These are phyloP conservation scores for Trypanosoma melophagium DNA, from an alignment of 208 protist genomes.

Conservation along the genomic window DNA sequence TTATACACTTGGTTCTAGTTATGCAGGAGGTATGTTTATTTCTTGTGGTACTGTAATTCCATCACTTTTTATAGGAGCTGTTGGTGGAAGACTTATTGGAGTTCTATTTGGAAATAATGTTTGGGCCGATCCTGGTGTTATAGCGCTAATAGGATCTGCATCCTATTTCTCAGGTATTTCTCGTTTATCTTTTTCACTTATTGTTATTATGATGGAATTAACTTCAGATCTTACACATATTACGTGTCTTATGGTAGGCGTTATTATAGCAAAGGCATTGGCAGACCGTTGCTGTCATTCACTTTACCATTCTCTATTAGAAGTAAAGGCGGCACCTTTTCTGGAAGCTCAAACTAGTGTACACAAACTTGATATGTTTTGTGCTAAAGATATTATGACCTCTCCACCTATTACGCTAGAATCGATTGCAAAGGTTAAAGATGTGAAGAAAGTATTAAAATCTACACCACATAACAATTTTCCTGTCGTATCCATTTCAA, in stretches of 20 bases:
- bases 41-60: slow-evolving; percentile 74
- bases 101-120: slow-evolving; percentile 38
- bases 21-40: slow-evolving; percentile 71
- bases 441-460: slow-evolving; percentile 50
- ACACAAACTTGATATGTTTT: slow-evolving; percentile 55
- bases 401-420: slow-evolving; percentile 48
- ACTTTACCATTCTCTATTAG: slow-evolving; percentile 76
- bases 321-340: slow-evolving; percentile 78
- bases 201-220: slow-evolving; percentile 89
- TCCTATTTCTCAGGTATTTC: slow-evolving; percentile 83
- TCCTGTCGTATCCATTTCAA: slow-evolving; percentile 59
- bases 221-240: slow-evolving; percentile 84
- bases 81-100: slow-evolving; percentile 48
- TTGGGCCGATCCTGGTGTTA: slow-evolving; percentile 75
- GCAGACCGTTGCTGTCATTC: slow-evolving; percentile 75
- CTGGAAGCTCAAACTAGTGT: slow-evolving; percentile 54
- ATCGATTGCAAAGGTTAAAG: slow-evolving; percentile 49
- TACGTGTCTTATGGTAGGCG: slow-evolving; percentile 81
- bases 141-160: slow-evolving; percentile 78
- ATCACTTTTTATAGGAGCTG: slow-evolving; percentile 55
- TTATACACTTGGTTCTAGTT: slow-evolving; percentile 67
- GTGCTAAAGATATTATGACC: slow-evolving; percentile 79
- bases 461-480: slow-evolving; percentile 83
- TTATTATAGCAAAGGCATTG: slow-evolving; percentile 79
- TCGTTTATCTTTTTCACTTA: slow-evolving; percentile 79